Percentiles rank a stretch among this genome's conserved stretches.
phyloP scores from a whole-genome alignment of 345 rosid genomes.

The Pistacia vera region DNA sequence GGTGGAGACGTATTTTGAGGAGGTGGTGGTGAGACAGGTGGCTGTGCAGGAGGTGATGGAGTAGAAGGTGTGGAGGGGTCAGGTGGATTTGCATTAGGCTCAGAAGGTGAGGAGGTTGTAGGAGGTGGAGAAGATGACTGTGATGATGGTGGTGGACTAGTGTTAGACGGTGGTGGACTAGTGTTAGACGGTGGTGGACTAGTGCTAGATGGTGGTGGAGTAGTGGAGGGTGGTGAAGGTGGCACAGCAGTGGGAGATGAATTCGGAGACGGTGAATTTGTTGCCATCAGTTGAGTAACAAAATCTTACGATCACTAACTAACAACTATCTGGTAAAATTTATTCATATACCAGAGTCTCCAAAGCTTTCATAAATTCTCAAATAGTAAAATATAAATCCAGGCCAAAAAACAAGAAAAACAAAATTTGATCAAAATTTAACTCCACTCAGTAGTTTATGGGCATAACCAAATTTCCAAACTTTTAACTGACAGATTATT shows the following conservation, averaged over 20 bases:
- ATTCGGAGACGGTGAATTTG: slow-evolving; percentile 55
- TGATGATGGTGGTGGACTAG: slow-evolving; percentile 31
- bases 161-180: slow-evolving; percentile 33
- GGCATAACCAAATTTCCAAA: slow-evolving; percentile 21
- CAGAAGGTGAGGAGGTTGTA: slow-evolving; percentile 27
- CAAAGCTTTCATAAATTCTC: neutral
- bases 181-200: slow-evolving; percentile 33
- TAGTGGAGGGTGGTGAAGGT: slow-evolving; percentile 35
- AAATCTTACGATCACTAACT: slow-evolving; percentile 4
- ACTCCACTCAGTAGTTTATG: slow-evolving; percentile 3
- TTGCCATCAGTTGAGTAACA: slow-evolving; percentile 52
- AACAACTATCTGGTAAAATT: neutral
- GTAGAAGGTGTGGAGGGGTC: slow-evolving; percentile 34
- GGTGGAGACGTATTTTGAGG: slow-evolving; percentile 26
- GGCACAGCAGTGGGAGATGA: slow-evolving; percentile 52
- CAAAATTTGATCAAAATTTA: slow-evolving; percentile 15
- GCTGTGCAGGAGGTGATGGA: slow-evolving; percentile 27
- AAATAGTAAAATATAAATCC: neutral
- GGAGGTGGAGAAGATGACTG: slow-evolving; percentile 33
- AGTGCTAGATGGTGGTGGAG: slow-evolving; percentile 30
- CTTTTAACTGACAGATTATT: slow-evolving; percentile 19
- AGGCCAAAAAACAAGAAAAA: neutral
- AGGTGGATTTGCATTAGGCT: slow-evolving; percentile 39
- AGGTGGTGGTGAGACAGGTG: slow-evolving; percentile 21
- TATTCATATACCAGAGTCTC: slow-evolving; percentile 22